phyloP scores from a whole-genome alignment of 495 filamentous ascomycete species.

The Pyrenula massariospora region DNA sequence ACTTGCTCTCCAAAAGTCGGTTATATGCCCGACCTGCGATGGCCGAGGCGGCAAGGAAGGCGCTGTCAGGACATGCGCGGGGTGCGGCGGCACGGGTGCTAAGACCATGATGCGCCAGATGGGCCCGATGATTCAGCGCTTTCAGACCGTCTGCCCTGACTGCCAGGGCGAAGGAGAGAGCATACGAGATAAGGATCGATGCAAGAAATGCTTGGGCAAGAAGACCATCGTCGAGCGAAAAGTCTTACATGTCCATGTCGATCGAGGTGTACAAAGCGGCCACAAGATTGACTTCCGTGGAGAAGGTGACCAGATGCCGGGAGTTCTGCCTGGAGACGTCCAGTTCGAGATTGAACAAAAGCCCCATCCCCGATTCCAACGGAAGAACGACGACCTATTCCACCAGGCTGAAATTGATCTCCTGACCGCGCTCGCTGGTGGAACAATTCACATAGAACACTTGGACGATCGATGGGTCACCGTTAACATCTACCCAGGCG shows the following conservation, averaged over 20 bases:
- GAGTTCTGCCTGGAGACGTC: slow-evolving; percentile 85
- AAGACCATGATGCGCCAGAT: slow-evolving; percentile 99
- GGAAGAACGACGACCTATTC: slow-evolving; percentile 92
- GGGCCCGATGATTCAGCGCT: slow-evolving; percentile 99
- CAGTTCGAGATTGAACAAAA: slow-evolving; percentile 98
- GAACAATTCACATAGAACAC: slow-evolving; percentile 83
- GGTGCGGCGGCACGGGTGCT: slow-evolving; percentile 90
- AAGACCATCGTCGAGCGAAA: slow-evolving; percentile 97
- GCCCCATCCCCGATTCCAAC: slow-evolving; percentile 87
- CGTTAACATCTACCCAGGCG: slow-evolving; percentile 80
- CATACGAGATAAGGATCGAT: slow-evolving; percentile 89
- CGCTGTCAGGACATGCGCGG: slow-evolving; percentile 79
- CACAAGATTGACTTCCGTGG: slow-evolving; percentile 94
- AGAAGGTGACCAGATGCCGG: slow-evolving; percentile 93
- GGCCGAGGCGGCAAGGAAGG: slow-evolving; percentile 96
- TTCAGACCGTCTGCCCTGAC: slow-evolving; percentile 98
- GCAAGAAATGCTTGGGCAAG: slow-evolving; percentile 89
- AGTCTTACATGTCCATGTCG: slow-evolving; percentile 95
- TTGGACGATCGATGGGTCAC: slow-evolving; percentile 94
- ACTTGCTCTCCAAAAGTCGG: slow-evolving; percentile 89
- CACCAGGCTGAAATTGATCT: slow-evolving; percentile 94
- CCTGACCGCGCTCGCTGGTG: slow-evolving; percentile 86
- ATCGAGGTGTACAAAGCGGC: slow-evolving; percentile 83
- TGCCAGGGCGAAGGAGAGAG: slow-evolving; percentile 95
- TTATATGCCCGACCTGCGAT: slow-evolving; percentile 91